phyloP scores from a whole-genome alignment of 2,329 filamentous ascomycete genomes.

The Penicillium brasilianum region DNA sequence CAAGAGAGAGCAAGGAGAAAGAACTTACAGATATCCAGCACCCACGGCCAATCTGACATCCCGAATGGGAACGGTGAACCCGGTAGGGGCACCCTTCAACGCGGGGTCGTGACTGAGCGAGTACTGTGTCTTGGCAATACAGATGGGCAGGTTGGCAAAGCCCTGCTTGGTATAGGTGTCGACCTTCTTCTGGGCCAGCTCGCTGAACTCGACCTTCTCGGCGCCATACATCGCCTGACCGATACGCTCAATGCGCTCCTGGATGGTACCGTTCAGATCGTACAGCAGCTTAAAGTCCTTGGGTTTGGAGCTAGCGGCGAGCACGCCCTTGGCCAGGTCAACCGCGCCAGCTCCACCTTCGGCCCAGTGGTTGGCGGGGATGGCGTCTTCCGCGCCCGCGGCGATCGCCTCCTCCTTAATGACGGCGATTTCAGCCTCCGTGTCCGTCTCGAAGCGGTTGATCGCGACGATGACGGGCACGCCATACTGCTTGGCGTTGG shows the following conservation, averaged over 20 bases:
- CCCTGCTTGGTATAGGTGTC: conserved; percentile 93
- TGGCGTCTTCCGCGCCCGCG: conserved; percentile 91
- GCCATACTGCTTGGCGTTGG: conserved; percentile 86
- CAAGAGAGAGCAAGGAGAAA: no score
- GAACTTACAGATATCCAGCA: conserved; percentile 81
- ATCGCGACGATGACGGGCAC: conserved; percentile 95
- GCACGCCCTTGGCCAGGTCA: conserved; percentile 84
- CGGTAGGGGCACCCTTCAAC: conserved; percentile 91
- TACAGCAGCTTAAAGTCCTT: conserved; percentile 91
- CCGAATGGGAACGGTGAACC: conserved; percentile 91
- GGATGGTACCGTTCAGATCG: conserved; percentile 74
- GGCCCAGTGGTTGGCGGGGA: conserved; percentile 95
- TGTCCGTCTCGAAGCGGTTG: conserved; percentile 95
- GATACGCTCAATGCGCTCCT: conserved; percentile 89
- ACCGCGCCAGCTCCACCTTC: conserved; percentile 90
- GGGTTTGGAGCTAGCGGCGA: conserved; percentile 79
- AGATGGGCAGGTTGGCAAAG: conserved; percentile 91
- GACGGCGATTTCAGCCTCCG: conserved; percentile 85
- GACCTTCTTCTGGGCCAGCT: conserved; percentile 93
- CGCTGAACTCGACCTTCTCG: conserved; percentile 85
- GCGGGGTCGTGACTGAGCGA: conserved; percentile 90
- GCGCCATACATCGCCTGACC: conserved; percentile 95
- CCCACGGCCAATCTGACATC: conserved; percentile 94
- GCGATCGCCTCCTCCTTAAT: conserved; percentile 89
- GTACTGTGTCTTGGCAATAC: conserved; percentile 98